phyloP scores from a whole-genome alignment of 164 flowering plant genomes.

The Nymphaea thermarum region DNA sequence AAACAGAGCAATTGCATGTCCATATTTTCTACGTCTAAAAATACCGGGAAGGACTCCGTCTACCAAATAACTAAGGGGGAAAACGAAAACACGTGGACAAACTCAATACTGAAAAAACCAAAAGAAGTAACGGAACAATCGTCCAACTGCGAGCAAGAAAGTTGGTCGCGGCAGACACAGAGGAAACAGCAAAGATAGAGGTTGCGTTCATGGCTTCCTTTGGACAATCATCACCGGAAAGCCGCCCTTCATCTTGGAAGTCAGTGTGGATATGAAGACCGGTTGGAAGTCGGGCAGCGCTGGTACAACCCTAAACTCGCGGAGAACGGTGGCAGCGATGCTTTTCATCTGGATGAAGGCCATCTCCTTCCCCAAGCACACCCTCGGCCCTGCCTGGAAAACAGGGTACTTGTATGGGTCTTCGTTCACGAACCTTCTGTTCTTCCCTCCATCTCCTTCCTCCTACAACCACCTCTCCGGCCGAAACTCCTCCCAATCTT shows the following conservation, averaged over 20 bases:
- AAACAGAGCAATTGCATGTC: too few relatives aligned
- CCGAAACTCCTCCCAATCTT: conserved; percentile 46
- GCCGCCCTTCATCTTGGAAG: conserved; percentile 13
- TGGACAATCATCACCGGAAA: conserved; percentile 4
- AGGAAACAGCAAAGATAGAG: too few relatives aligned
- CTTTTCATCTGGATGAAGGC: conserved; percentile 14
- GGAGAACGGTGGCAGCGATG: conserved; percentile 4
- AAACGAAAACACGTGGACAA: too few relatives aligned
- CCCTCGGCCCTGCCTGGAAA: conserved; percentile 15
- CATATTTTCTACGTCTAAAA: too few relatives aligned
- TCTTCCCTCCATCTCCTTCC: conserved; percentile 8
- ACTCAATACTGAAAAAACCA: too few relatives aligned
- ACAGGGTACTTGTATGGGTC: conserved; percentile 9
- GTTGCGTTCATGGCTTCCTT: neutral
- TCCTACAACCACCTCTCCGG: conserved; percentile 63
- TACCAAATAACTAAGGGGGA: too few relatives aligned
- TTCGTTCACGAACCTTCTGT: conserved; percentile 10
- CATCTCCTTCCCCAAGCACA: conserved; percentile 17
- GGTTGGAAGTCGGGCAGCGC: neutral
- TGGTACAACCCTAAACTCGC: too few relatives aligned
- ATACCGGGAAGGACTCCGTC: too few relatives aligned
- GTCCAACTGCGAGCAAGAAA: too few relatives aligned
- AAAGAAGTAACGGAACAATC: too few relatives aligned
- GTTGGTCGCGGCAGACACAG: too few relatives aligned
- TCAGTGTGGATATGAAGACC: conserved; percentile 3